These are phyloP conservation scores for Sporothrix protearum DNA, from an alignment of 2,329 filamentous ascomycete species.

Conservation along the genomic window DNA sequence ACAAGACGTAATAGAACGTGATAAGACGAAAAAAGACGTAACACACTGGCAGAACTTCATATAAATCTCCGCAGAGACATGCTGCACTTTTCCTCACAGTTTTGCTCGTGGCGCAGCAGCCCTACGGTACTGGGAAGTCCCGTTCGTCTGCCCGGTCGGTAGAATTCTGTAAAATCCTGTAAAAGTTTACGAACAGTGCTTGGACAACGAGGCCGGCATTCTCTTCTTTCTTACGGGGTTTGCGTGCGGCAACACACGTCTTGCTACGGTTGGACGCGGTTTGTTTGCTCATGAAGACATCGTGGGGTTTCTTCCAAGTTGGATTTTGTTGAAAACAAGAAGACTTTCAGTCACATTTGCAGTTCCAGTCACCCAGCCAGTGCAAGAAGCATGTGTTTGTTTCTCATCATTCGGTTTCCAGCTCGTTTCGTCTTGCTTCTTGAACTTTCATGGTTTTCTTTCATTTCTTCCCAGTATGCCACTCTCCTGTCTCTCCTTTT, in stretches of 20 bases:
- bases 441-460: not conserved
- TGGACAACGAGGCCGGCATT: not conserved
- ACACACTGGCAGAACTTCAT: not conserved
- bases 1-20: not conserved
- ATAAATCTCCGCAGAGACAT: not conserved
- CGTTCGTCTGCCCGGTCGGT: not conserved
- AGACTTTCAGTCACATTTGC: not conserved
- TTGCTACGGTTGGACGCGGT: conserved; percentile 7
- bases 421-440: not conserved
- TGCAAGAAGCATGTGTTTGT: not conserved
- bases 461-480: not conserved
- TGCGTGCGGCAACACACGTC: not conserved
- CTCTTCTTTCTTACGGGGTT: not conserved
- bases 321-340: not conserved
- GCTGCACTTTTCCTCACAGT: not conserved
- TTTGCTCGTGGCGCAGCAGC: conserved; percentile 7
- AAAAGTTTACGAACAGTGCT: not conserved
- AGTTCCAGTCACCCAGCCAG: not conserved
- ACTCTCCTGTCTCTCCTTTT: too few relatives aligned
- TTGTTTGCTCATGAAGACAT: not conserved
- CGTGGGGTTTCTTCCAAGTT: not conserved
- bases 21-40: not conserved
- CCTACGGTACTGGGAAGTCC: not conserved
- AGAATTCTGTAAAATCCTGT: not conserved
- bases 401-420: not conserved